These are phyloP conservation scores for Coffea eugenioides DNA, from an alignment of 257 asterid species.

Conservation along the genomic window DNA sequence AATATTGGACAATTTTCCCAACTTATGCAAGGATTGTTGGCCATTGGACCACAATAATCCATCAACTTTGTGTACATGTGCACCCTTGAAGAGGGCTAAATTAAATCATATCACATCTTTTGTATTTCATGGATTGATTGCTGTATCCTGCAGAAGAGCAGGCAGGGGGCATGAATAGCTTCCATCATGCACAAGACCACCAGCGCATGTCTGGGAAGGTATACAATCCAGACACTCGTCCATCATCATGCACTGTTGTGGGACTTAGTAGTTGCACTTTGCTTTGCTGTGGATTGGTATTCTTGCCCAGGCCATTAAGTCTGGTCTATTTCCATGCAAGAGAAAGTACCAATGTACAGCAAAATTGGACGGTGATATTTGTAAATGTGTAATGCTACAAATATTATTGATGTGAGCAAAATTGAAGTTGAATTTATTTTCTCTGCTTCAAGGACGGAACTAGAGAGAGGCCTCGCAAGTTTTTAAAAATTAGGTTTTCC, in stretches of 20 bases:
- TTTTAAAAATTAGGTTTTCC: no score
- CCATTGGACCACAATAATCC: neutral
- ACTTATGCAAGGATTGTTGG: neutral
- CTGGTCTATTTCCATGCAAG: neutral
- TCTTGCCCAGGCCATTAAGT: neutral
- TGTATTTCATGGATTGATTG: neutral
- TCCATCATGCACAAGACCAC: neutral
- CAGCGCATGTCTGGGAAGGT: neutral
- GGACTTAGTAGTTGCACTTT: neutral
- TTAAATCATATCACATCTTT: no score
- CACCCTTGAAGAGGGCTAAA: neutral
- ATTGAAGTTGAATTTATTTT: no score
- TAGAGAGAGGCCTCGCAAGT: no score
- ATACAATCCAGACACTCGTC: neutral
- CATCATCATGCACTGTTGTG: neutral
- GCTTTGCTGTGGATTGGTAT: neutral
- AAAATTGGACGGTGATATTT: neutral
- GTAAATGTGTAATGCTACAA: neutral
- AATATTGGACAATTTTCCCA: neutral
- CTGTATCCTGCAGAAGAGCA: neutral
- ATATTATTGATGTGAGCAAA: no score
- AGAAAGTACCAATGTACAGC: neutral
- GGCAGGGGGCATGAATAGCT: neutral
- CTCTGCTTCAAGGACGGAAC: no score
- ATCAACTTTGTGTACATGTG: neutral